Evolutionary conservation across 768 basidiomycete species (phyloP), one percentile per base, ranked within the genome.

Genomic region (Tylopilus vinaceipallidus): DNA sequence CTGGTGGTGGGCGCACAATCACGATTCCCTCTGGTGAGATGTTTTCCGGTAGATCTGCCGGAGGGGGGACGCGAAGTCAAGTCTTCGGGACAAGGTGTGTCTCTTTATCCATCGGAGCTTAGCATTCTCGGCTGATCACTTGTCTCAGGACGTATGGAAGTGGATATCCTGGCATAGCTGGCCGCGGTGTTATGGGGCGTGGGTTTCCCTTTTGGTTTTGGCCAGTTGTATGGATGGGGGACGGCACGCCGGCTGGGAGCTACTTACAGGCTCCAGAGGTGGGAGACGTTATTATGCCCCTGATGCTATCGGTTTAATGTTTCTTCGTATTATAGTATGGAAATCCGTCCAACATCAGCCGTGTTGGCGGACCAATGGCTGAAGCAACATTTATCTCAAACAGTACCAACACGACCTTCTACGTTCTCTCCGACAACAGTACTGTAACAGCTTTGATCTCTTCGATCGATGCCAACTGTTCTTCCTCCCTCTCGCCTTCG

Each of bases 201-300:
- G 73, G 72, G 3, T 86, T 87, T 59, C 85, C 85, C 1, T 86
- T 82, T 60, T 73, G 73, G 53, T 87, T 76, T 67, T 86, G 84
- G 83, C 84, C 84, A 7, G 35, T 86, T 10, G 73, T 74, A 1
- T 85, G 80, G 78, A 69, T 67, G 3, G 66, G 66, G 2, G 54
- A 34, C 22, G 57, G 49, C 23, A 71, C 41, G 34, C 57, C 52
- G 51, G 24, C 61, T 19, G 67, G 65, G 6, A 61, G 54, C 4
- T 75, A 76, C 51, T 53, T 76, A 40, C 50, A 69, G 2, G 63
- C 67, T 26, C 50, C 69, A 32, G 80, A 82, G 69, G 79, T 80
- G 48, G 41, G 55, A 42, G 20, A 0, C 16, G 3, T 11, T 2
- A 20, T 36, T 17, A 1, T 47, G 30, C 9, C 3, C 26, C 1